Evolutionary conservation across 352 stramenopile genomes (phyloP), one percentile per base, ranked within the genome.

Genomic region (Thalassiosira livingstoniorum): DNA sequence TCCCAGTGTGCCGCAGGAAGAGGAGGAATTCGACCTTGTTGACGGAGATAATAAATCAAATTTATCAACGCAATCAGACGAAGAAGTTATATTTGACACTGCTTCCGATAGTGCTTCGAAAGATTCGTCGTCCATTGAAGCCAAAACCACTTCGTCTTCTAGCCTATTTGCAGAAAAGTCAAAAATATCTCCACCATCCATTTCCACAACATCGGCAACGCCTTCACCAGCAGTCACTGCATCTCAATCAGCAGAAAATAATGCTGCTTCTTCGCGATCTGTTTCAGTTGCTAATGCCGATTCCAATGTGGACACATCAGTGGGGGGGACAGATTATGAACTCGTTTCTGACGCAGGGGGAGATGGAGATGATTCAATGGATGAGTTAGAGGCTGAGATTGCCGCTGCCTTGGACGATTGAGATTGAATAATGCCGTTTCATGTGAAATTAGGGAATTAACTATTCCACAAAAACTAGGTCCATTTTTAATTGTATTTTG

Each of bases 351-450:
- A 73, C 42, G 32, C n/a, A 34, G 74, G 34, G 29, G 65, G 29
- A 3, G 58, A 82, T 66, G 65, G 83, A 57, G 75, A 68, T 78
- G 60, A 65, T 27, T 68, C 51, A 71, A 72, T 82, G 43, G 81
- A 87, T 76, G 82, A 88, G 53, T 79, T 88, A 42, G 82, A 88
- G 57, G 82, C 82, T 29, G 82, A 88, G 63, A 88, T 88, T 65
- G 82, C 82, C 37, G 70, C 75, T 54, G 82, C 77, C n/a, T 78
- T 88, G 42, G 77, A 58, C 47, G 82, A 88, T 80, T 88, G 58
- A 71, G n/a, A n/a, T n/a, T n/a, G n/a, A n/a, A n/a, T n/a, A n/a
- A n/a, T n/a, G n/a, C n/a, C n/a, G n/a, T n/a, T n/a, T n/a, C n/a
- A n/a, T n/a, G n/a, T n/a, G n/a, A n/a, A n/a, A n/a, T n/a, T n/a